Evolutionary conservation across 345 rosid species (phyloP), one percentile per base, ranked within the genome.

Genomic region (Aquilaria sinensis): DNA sequence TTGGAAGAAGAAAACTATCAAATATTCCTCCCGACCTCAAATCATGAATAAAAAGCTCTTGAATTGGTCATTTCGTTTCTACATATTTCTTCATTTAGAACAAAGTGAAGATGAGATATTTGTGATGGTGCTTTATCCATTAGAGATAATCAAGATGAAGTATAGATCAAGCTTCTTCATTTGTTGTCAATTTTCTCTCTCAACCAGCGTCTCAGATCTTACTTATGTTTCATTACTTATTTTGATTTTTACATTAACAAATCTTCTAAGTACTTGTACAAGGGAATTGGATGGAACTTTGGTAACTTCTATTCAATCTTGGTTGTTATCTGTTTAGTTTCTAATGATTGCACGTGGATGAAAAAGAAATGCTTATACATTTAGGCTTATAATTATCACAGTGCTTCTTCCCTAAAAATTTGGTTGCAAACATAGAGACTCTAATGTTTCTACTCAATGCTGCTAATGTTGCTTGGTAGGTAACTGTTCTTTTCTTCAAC

Each of bases 71-170:
- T 5, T 41, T 61, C 54, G 2, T 34, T 51, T 29, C 62, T 73
- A 76, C 80, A 93, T 97, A 90, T 76, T 93, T 90, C 77, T 88
- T 68, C 77, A 88, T 86, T 77, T 93, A 96, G 98, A 93, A 93
- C 64, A 83, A 94, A 79, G 83, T 90, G 33, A 90, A 79, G 79
- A 16, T 93, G 58, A 87, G 98, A 32, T 92, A 92, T 67, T 16
- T 92, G 98, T 53, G 98, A 92, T 65, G 97, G 98, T 47, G 98
- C 97, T 29, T 92, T 96, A 12, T 92, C 89, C 69, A 66, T 74
- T 29, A 97, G 98, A 34, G 82, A 84, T 45, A 74, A 87, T 58
- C 84, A 80, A 54, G 74, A 85, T 71, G 79, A 80, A 91, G 98
- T 85, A 64, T 31, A 73, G 47, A 2, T 64, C 13, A 48, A n/a